Conservation (phyloP, 2,329 filamentous ascomycete species). For the Colletotrichum euphorbiae region DNA sequence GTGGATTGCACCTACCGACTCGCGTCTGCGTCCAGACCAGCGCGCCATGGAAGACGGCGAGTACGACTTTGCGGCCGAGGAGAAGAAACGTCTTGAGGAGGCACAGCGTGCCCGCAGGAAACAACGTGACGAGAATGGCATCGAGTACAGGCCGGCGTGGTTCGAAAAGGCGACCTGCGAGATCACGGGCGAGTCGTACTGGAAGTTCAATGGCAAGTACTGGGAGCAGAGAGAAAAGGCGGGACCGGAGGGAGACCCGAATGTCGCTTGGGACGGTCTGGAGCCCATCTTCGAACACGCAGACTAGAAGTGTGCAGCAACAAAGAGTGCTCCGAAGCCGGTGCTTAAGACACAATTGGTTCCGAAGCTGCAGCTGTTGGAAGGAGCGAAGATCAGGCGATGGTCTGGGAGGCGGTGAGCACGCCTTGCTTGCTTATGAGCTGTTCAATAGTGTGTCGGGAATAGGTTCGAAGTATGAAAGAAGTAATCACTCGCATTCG, state of each 20-base stretch:
- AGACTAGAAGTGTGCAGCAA: slow-evolving; percentile 10
- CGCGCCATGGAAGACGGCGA: slow-evolving; percentile 98
- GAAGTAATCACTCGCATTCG: slow-evolving; percentile 29
- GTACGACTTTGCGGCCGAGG: slow-evolving; percentile 90
- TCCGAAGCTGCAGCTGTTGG: slow-evolving; percentile 5
- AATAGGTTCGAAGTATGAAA: slow-evolving; percentile 22
- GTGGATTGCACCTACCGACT: slow-evolving; percentile 91
- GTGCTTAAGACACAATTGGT: background rate
- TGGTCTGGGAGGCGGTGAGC: slow-evolving; percentile 15
- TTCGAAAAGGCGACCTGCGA: slow-evolving; percentile 80
- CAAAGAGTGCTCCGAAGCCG: background rate
- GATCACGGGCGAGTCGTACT: slow-evolving; percentile 88
- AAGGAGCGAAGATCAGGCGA: slow-evolving; percentile 1
- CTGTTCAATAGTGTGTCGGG: slow-evolving; percentile 14
- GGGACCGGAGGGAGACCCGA: slow-evolving; percentile 65
- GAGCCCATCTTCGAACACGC: slow-evolving; percentile 77
- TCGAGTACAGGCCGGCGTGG: slow-evolving; percentile 88
- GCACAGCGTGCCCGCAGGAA: slow-evolving; percentile 84
- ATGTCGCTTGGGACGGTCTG: slow-evolving; percentile 72
- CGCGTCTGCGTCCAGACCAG: slow-evolving; percentile 92
- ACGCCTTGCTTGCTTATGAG: background rate
- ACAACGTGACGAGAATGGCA: slow-evolving; percentile 78
- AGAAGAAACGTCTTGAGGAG: slow-evolving; percentile 96
- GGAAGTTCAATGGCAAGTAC: slow-evolving; percentile 90
- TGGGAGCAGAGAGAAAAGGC: slow-evolving; percentile 81